Base-by-base conservation (phyloP, 2,329 filamentous ascomycete species). In the Aspergillus ruber region DNA sequence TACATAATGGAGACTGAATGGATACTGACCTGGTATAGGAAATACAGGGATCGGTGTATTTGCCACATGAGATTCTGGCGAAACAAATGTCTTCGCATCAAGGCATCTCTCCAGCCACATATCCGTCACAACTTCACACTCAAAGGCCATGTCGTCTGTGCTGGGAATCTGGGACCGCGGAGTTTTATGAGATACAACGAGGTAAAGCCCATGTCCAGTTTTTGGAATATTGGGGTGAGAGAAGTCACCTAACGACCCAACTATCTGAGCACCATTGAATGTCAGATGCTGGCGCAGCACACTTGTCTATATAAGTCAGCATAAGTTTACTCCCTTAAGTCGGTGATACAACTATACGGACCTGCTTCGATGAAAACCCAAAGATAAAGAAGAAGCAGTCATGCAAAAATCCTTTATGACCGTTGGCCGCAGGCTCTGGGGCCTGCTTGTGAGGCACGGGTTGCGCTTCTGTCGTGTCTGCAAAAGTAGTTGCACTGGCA, bases 81-180 rank as follows among this genome's bases (percentile, higher is more conserved):
- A 74, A 42, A 88, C 75, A 56, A 91, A 80, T 21, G 71, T 73
- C 66, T 88, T 93, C 53, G 81, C 81, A 63, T 90, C 83, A 35
- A 98, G 73, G 64, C 91, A 97, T 42, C 83, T 82, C 69, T 98
- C 93, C 45, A 98, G 77, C 79, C 91, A 98, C 77, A 93, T 94
- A 62, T 95, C 90, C 9, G 90, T 97, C 27, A 95, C 83, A 12
- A 75, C 61, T 42, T 75, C 66, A 46, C 74, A 71, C 52, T 72
- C 67, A 18, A 68, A 66, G 1, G 64, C 67, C 46, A 69, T 56
- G 39, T 70, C 67, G 42, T 70, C 67, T 2, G 66, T 67, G 2
- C 64, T 68, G 18, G 68, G 68, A 21, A 68, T 51, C 4, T 64
- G 51, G 3, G 59, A 56, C 44, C 52, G 57, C 6, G 67, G 59